Conservation (phyloP, 2,329 filamentous ascomycete genomes). For the Exserohilum rostratum region DNA sequence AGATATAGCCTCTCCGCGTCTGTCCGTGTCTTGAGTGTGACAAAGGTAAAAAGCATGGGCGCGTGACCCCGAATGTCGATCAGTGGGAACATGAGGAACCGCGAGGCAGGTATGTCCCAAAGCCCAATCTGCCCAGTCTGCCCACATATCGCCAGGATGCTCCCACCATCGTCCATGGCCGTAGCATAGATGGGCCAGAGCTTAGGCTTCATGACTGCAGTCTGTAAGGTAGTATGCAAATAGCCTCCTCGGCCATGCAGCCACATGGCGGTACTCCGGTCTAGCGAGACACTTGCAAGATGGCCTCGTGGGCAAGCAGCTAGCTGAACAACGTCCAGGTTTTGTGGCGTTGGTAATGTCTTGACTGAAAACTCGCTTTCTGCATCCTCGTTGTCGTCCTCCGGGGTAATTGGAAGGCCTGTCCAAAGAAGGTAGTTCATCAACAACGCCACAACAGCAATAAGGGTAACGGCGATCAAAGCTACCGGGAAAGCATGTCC, state of each 20-base stretch:
- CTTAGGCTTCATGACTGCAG: constrained; percentile 42
- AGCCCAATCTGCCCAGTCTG: constrained; percentile 63
- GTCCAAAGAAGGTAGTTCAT: constrained; percentile 78
- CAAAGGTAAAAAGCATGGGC: constrained; percentile 67
- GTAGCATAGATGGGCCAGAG: constrained; percentile 62
- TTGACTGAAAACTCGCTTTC: constrained; percentile 64
- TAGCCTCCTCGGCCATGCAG: constrained; percentile 39
- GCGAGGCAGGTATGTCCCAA: constrained; percentile 66
- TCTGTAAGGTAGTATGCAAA: constrained; percentile 37
- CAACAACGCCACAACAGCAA: constrained; percentile 70
- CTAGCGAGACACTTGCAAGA: constrained; percentile 72
- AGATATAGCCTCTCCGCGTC: constrained; percentile 52
- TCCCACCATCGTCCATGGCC: constrained; percentile 68
- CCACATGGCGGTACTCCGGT: constrained; percentile 72
- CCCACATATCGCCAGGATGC: constrained; percentile 71
- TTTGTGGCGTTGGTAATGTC: constrained; percentile 67
- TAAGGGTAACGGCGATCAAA: constrained; percentile 66
- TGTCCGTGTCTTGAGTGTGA: constrained; percentile 36
- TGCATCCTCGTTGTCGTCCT: constrained; percentile 56
- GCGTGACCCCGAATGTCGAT: constrained; percentile 65
- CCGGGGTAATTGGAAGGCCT: constrained; percentile 55
- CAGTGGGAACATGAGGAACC: constrained; percentile 59
- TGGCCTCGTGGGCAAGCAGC: constrained; percentile 67
- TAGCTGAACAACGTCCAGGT: constrained; percentile 71
- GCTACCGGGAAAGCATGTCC: constrained; percentile 74